Conservation (phyloP, 2,329 filamentous ascomycete genomes). For the Colletotrichum australisinense region DNA sequence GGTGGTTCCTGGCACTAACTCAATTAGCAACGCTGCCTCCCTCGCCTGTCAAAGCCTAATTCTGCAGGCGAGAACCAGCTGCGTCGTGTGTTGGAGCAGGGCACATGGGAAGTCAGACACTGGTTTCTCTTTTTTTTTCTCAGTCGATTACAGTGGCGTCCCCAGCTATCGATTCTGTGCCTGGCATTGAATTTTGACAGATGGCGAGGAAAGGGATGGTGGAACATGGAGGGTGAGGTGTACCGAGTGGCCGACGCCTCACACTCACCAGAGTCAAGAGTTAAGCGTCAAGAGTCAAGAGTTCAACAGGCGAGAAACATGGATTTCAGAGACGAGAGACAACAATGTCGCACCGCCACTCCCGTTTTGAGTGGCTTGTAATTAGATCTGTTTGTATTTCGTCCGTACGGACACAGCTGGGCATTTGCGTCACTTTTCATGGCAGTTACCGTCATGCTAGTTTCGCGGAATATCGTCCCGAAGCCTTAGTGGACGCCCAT, state of each 20-base stretch:
- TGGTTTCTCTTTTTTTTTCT: not conserved
- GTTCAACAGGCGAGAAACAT: not conserved
- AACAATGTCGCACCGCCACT: constrained; percentile 29
- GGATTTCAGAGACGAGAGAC: not conserved
- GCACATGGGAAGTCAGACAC: not conserved
- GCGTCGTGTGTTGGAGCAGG: not conserved
- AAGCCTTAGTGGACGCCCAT: no score
- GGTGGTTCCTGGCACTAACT: not conserved
- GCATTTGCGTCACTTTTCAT: not conserved
- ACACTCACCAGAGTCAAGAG: no score
- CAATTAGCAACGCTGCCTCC: not conserved
- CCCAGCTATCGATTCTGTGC: not conserved
- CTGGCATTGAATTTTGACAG: not conserved
- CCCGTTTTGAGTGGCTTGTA: not conserved
- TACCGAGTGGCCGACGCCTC: not conserved
- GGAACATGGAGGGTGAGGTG: constrained; percentile 4
- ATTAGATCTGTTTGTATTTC: not conserved
- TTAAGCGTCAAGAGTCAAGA: no score
- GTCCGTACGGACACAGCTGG: not conserved
- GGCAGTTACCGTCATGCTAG: not conserved
- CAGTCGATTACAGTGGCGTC: not conserved
- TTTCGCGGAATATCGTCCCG: no score
- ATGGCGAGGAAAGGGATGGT: not conserved
- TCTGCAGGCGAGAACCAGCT: not conserved
- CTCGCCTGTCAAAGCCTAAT: not conserved